phyloP scores from a whole-genome alignment of 1,284 basidiomycete species.

The Moesziomyces aphidis region DNA sequence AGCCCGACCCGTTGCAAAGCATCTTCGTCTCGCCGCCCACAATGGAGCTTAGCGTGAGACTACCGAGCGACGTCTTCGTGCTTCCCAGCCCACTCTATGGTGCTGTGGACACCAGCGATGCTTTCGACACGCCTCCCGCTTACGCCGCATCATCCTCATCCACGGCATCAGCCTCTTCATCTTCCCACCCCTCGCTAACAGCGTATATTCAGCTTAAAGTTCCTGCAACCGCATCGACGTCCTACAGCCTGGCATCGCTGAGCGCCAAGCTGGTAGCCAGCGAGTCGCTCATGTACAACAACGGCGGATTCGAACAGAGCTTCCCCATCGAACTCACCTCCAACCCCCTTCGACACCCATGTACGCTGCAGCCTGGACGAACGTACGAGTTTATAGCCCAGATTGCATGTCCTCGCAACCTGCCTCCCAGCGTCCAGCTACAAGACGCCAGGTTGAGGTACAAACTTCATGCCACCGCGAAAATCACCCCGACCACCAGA shows the following conservation, averaged over 20 bases:
- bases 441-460: constrained; percentile 12
- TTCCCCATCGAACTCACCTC: constrained; percentile 8
- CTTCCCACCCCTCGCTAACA: not conserved
- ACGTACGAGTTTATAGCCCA: constrained; percentile 9
- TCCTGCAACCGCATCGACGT: not conserved
- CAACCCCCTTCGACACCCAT: not conserved
- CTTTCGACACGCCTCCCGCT: not conserved
- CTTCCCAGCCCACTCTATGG: not conserved
- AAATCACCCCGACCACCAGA: not conserved
- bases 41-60: constrained; percentile 4
- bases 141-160: not conserved
- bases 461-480: constrained; percentile 11
- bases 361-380: not conserved
- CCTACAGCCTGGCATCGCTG: constrained; percentile 4
- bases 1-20: not conserved
- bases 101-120: not conserved
- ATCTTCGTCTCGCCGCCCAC: not conserved
- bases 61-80: not conserved
- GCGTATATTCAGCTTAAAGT: constrained; percentile 9
- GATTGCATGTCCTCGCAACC: not conserved
- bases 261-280: constrained; percentile 4
- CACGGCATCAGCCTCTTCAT: not conserved
- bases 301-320: constrained; percentile 18
- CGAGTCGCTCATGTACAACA: constrained; percentile 19
- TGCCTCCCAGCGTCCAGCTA: constrained; percentile 20